Evolutionary conservation across 768 basidiomycete species (phyloP), one percentile per base, ranked within the genome.

Genomic region (Coprinopsis sp.): DNA sequence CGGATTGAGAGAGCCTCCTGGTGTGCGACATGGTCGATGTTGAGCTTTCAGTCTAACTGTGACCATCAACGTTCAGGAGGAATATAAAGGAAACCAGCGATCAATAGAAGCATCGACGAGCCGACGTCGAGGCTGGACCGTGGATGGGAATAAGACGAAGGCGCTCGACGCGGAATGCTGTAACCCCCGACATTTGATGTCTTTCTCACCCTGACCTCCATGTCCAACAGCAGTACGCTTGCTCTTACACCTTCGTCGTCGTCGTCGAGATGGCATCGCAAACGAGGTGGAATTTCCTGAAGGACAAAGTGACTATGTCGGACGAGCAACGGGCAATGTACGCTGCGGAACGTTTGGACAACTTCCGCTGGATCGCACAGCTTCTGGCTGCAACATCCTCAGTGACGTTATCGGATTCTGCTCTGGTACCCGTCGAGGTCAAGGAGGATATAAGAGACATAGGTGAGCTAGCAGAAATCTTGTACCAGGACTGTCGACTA

Each of bases 321-420:
- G 66, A 70, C 30, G 65, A 68, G 30, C 73, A 77, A 51, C 62
- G 64, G 51, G 62, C 56, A 42, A 73, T 78, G 71, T 81, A 82
- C 55, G 62, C 72, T 10, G 60, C 71, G 14, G 80, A 82, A 58
- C 72, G 69, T 50, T 59, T 70, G 34, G 65, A 67, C 36, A 81
- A 82, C 58, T 82, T 82, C 54, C 74, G 81, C 13, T 74, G 67
- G 65, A 72, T 81, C 43, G 67, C 71, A 43, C 71, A 70, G 54
- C 38, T 79, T 5, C 54, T 77, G 3, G 76, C 77, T 8, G 69
- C 71, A 6, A 66, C 65, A 50, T 78, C 80, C 2, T 49, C 62
- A 0, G 63, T 71, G 51, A 58, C 60, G 14, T 68, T 82, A 12
- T 69, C 68, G 4, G 52, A 66, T 18, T 49, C 53, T 21, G 73